Evolutionary conservation across 371 early-diverging fungal species (phyloP), one percentile per base, ranked within the genome.

Genomic region (Rhizopus microsporus): DNA sequence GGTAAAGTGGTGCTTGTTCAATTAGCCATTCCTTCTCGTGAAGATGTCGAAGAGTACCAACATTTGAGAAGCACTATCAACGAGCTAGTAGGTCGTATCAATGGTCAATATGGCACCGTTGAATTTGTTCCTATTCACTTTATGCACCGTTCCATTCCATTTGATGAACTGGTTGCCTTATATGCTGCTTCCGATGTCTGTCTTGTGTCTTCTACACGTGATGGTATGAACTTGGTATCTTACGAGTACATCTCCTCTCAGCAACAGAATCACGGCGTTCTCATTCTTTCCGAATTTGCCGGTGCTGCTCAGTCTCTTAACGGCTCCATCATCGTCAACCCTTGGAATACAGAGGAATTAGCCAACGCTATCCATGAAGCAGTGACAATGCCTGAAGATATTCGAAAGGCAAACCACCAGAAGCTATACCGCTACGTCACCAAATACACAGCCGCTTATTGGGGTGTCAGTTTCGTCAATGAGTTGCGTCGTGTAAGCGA

Each of bases 161-260:
- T 99, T 72, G 87, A 94, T 46, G 99, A 99, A 75, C 74, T 99
- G 31, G 93, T 94, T 13, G 92, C 99, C 3, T 84, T 99, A 37
- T 99, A 99, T 71, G 88, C 96, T 6, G 86, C 93, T 7, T 85
- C 97, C 0, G 99, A 99, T 76, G 96, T 91, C 10, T 97, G 99
- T 65, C 72, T 99, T 42, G 91, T 99, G 16, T 94, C 99, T 32
- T 97, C 97, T 29, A 93, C 99, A 3, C 88, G 99, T 39, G 99
- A 99, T 75, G 99, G 99, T 51, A 99, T 99, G 99, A 99, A 99
- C 80, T 71, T 99, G 63, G 99, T 74, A 0, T 92, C 96, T 23
- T 90, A 99, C 73, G 99, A 99, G 78, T 99, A 99, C 72, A 93
- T 99, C 62, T 92, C 96, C 10, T 93, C 93, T 62, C 99, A 99